Conservation (phyloP, 139 green algal genomes). For the Dunaliella primolecta region DNA sequence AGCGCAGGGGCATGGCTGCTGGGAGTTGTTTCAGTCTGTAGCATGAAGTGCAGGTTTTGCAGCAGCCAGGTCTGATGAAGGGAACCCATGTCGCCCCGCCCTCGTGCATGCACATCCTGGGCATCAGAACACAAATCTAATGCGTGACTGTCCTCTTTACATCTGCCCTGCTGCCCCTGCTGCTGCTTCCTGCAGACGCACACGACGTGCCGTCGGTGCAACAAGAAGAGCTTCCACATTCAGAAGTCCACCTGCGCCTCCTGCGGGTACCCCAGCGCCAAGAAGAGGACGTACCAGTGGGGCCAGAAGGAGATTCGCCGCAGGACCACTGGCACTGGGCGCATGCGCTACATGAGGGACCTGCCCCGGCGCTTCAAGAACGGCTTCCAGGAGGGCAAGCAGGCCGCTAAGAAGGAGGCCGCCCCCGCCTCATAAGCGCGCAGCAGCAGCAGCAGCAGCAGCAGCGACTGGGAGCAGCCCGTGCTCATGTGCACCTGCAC, state of each 20-base stretch:
- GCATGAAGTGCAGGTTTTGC: no score
- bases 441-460: conserved; percentile 3
- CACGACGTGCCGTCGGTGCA: conserved; percentile 93
- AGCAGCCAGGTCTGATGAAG: no score
- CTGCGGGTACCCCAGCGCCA: conserved; percentile 92
- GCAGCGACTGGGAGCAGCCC: no score
- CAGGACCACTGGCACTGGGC: conserved; percentile 95
- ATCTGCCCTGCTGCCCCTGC: background rate
- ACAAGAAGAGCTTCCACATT: conserved; percentile 88
- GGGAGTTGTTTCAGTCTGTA: no score
- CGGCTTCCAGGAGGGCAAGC: conserved; percentile 86
- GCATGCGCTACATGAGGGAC: conserved; percentile 92
- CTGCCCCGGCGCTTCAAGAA: conserved; percentile 93
- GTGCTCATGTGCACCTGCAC: no score
- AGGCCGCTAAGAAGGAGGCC: conserved; percentile 50
- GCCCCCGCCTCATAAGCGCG: background rate
- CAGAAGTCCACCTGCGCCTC: conserved; percentile 91
- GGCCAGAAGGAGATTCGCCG: conserved; percentile 93
- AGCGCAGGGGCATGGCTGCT: no score
- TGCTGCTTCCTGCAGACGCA: conserved; percentile 68
- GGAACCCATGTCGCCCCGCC: no score
- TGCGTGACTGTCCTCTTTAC: no score
- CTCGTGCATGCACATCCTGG: no score
- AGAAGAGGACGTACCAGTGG: conserved; percentile 97
- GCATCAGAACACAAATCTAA: no score